Conservation (phyloP, 306 rosid genomes). For the Abrus pulchellus region DNA sequence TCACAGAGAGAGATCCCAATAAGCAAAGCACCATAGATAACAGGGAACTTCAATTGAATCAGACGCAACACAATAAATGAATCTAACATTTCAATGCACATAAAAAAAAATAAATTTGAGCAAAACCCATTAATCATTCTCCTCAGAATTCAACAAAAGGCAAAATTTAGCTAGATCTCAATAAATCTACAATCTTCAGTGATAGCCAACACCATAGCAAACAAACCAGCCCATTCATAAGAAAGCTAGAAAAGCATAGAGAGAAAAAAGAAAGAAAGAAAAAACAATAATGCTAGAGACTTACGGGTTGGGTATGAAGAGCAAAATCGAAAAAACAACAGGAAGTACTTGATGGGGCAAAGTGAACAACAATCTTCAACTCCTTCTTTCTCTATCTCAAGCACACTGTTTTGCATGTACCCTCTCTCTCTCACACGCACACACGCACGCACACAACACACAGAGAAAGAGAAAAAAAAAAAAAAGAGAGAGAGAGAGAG, state of each 20-base stretch:
- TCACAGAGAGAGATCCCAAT: slow-evolving; percentile 44
- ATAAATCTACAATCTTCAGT: slow-evolving; percentile 2
- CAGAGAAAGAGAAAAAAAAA: not conserved
- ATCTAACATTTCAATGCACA: slow-evolving; percentile 38
- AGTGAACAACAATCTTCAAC: slow-evolving; percentile 43
- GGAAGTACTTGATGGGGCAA: slow-evolving; percentile 60
- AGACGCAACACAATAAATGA: slow-evolving; percentile 13
- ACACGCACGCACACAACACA: slow-evolving; percentile 24
- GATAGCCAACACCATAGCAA: not conserved
- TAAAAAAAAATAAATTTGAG: slow-evolving; percentile 1
- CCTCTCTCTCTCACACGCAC: not conserved
- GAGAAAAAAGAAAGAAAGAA: slow-evolving; percentile 16
- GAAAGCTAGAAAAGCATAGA: not conserved
- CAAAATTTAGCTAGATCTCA: slow-evolving; percentile 49
- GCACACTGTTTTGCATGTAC: slow-evolving; percentile 39
- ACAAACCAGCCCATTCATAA: slow-evolving; percentile 22
- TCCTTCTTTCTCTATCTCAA: slow-evolving; percentile 44
- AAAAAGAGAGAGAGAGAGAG: not conserved
- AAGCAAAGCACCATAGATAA: slow-evolving; percentile 40
- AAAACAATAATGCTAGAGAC: slow-evolving; percentile 37
- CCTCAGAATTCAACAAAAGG: slow-evolving; percentile 11
- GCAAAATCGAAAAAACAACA: slow-evolving; percentile 44
- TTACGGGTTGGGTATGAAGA: slow-evolving; percentile 71
- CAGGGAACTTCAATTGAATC: slow-evolving; percentile 40
- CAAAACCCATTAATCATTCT: slow-evolving; percentile 30